These are phyloP conservation scores for Sphagnum contortum DNA, from an alignment of 225 moss, liverwort and hornwort species.

Conservation along the genomic window DNA sequence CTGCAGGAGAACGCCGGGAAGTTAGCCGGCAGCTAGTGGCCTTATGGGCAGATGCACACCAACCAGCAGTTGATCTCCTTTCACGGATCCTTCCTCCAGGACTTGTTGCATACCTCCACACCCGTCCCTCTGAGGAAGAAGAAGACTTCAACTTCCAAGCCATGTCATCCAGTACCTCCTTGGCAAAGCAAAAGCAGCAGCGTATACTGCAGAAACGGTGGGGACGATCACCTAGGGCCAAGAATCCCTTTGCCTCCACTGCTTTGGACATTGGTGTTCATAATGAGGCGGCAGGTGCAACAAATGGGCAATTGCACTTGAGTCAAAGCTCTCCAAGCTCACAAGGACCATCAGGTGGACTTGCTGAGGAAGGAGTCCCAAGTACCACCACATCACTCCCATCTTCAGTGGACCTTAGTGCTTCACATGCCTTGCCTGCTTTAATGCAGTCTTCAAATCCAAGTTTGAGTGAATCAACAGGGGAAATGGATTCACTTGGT, in stretches of 20 bases:
- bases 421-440: conserved; percentile 36
- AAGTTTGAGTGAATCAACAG: conserved; percentile 1
- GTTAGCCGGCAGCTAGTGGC: conserved; percentile 92
- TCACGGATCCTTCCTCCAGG: conserved; percentile 83
- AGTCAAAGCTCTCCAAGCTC: conserved; percentile 27
- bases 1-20: conserved; percentile 69
- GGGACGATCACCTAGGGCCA: conserved; percentile 49
- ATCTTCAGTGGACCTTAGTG: conserved; percentile 15
- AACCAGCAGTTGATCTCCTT: conserved; percentile 75
- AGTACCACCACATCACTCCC: conserved; percentile 18
- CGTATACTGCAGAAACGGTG: conserved; percentile 70
- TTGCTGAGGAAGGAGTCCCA: conserved; percentile 16
- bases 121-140: conserved; percentile 63
- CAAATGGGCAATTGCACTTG: conserved; percentile 16
- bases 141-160: conserved; percentile 46
- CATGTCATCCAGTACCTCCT: conserved; percentile 35
- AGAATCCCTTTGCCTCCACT: conserved; percentile 20
- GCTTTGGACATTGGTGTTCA: conserved; percentile 13
- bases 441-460: conserved; percentile 20
- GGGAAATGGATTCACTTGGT: conserved; percentile 21
- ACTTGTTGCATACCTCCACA: conserved; percentile 77
- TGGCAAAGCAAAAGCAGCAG: conserved; percentile 57
- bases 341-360: conserved; percentile 12
- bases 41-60: conserved; percentile 93
- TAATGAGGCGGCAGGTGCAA: conserved; percentile 3